Evolutionary conservation across 1,139 yeast species (phyloP).

Genomic region (Yamadazyma epiphylla): DNA sequence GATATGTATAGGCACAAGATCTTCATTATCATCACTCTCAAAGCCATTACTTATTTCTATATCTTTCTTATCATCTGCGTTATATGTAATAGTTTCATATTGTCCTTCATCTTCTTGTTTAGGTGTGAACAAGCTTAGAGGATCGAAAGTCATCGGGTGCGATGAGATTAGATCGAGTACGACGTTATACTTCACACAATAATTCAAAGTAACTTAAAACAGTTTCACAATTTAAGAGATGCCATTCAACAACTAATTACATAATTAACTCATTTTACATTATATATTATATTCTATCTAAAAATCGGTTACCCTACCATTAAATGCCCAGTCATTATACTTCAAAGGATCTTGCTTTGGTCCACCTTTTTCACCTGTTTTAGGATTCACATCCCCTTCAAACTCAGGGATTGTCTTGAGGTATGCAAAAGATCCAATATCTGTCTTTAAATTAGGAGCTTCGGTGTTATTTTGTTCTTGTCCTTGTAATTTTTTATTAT

Average conservation of each 20-base stretch:
- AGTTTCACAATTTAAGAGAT: too few species aligned
- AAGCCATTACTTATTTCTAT: too few species aligned
- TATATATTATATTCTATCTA: too few species aligned
- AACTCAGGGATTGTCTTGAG: conserved; percentile 87
- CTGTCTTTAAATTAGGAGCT: conserved; percentile 40
- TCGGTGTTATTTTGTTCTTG: conserved; percentile 20
- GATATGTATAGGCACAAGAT: conserved; percentile 41
- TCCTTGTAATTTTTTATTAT: conserved; percentile 46
- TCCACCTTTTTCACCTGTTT: conserved; percentile 93
- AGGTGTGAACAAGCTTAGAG: conserved; percentile 39
- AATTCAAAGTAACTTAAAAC: too few species aligned
- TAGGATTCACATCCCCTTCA: conserved; percentile 91
- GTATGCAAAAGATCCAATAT: conserved; percentile 61
- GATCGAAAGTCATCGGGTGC: conserved; percentile 35
- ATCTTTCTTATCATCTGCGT: too few species aligned
- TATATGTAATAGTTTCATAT: too few species aligned
- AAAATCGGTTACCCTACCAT: conserved; percentile 95
- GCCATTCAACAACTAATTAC: too few species aligned
- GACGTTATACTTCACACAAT: too few species aligned
- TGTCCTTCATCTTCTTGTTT: conserved; percentile 2
- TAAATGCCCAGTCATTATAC: conserved; percentile 92
- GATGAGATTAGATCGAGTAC: conserved; percentile 2
- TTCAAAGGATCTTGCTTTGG: conserved; percentile 97
- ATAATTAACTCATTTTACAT: too few species aligned
- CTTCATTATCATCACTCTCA: conserved; percentile 1